phyloP scores from a whole-genome alignment of 1,139 yeast species.

The Blastobotrys illinoisensis region DNA sequence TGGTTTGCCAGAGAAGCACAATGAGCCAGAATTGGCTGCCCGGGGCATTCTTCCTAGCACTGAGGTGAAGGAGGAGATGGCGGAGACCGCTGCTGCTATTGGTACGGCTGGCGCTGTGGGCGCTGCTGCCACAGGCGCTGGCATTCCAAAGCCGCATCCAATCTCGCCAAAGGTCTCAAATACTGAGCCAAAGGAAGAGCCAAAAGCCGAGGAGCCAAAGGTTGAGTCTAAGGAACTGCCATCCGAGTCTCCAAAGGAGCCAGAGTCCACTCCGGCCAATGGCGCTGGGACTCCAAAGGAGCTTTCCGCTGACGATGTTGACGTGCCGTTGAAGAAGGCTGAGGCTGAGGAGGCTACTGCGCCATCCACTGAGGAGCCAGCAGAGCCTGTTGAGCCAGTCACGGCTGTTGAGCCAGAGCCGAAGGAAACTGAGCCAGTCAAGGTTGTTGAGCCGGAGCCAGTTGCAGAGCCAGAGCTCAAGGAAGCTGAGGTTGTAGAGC shows the following conservation, averaged over 20 bases:
- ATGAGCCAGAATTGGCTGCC: background rate
- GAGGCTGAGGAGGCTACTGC: slow-evolving; percentile 3
- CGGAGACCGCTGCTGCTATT: slow-evolving; percentile 7
- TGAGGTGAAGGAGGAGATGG: slow-evolving; percentile 1
- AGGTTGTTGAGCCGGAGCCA: slow-evolving; percentile 3
- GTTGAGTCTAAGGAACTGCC: background rate
- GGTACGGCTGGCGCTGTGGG: slow-evolving; percentile 8
- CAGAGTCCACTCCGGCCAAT: background rate
- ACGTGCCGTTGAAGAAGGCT: background rate
- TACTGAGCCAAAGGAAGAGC: slow-evolving; percentile 1
- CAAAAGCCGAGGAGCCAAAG: background rate
- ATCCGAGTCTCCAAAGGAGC: slow-evolving; percentile 4
- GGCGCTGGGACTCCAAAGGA: background rate
- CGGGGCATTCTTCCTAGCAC: background rate
- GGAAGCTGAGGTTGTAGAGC: slow-evolving; percentile 6
- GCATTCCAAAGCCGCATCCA: background rate
- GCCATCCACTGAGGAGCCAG: no score
- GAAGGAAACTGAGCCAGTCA: no score
- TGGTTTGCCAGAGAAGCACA: background rate
- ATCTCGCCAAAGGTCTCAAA: no score
- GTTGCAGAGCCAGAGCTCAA: slow-evolving; percentile 7
- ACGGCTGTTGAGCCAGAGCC: slow-evolving; percentile 8
- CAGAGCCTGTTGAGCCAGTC: slow-evolving; percentile 8
- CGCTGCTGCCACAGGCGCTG: slow-evolving; percentile 1
- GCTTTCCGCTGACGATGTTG: background rate